Evolutionary conservation across 345 rosid species (phyloP).

Genomic region (Eucalyptus regnans): DNA sequence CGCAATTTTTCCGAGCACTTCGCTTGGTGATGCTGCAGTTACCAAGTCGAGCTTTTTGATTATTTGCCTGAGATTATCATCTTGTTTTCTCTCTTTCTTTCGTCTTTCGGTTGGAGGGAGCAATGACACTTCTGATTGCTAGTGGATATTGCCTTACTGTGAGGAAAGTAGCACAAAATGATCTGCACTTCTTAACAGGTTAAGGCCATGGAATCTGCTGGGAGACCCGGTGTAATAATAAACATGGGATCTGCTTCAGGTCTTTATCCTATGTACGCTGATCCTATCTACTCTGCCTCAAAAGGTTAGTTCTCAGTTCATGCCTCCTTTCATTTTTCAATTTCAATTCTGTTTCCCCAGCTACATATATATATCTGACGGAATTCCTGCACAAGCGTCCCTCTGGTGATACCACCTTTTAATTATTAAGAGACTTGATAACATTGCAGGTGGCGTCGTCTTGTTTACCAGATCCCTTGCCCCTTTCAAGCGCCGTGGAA

Average conservation of each 20-base stretch:
- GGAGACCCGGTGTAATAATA: slow-evolving; percentile 84
- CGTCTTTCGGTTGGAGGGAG: not conserved
- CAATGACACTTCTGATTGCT: not conserved
- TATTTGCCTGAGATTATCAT: not conserved
- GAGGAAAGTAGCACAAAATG: not conserved
- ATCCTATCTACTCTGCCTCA: slow-evolving; percentile 66
- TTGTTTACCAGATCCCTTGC: slow-evolving; percentile 79
- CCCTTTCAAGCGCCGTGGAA: slow-evolving; percentile 46
- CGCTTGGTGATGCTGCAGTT: not conserved
- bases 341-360: not conserved
- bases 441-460: slow-evolving; percentile 54
- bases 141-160: not conserved
- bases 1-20: not conserved
- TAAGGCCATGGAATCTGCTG: slow-evolving; percentile 50
- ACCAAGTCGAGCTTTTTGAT: not conserved
- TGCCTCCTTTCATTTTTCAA: not conserved
- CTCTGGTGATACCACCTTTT: not conserved
- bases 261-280: slow-evolving; percentile 55
- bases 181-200: slow-evolving; percentile 35
- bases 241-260: slow-evolving; percentile 85
- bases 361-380: not conserved
- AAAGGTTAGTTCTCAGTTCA: slow-evolving; percentile 42
- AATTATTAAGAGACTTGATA: not conserved
- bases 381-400: not conserved
- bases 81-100: not conserved